Evolutionary conservation across 1,139 yeast genomes (phyloP), one percentile per base, ranked within the genome.

Genomic region (Magnusiomyces suaveolens): DNA sequence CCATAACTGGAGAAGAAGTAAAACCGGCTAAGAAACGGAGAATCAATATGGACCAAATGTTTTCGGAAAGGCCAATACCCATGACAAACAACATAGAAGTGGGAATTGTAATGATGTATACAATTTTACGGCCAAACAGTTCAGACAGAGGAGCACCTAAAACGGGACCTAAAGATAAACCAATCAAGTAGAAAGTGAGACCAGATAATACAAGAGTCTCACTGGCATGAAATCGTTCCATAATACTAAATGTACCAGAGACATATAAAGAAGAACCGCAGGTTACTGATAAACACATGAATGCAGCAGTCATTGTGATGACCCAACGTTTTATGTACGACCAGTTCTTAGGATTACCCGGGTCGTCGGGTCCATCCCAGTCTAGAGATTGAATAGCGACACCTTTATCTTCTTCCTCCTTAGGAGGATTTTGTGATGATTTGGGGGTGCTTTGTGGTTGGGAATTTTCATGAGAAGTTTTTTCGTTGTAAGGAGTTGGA

Each of bases 1-100:
- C 84, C 67, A 88, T 74, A 0, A 94, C 90, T 3, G 96, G 96
- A 2, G 90, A 81, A 0, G 92, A 87, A 58, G 84, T 76, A 39
- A 84, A 75, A 1, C 96, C 96, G 43, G 87, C 77, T 61, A 88
- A 79, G 66, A 87, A 86, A 62, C 96, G 75, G 55, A 87, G 71
- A 3, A 87, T 83, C 51, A 86, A 72, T 43, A 71, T 59, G 1
- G 63, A 59, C 2, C 65, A 60, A 29, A 82, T 73, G 60, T 81
- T 80, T 23, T 74, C 67, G 1, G 81, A 69, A 49, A 82, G 71
- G 1, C 84, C 86, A 46, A 49, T 51, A n/a, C 58, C 58, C 80
- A 82, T 75, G 53, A 80, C 79, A 59, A 82, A 72, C 20, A 81
- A 68, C 68, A 75, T 75, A 23, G 80, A 79, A 25, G 85, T 67